Base-by-base conservation (phyloP, 116 monocot genomes). In the Trichopus zeylanicus region DNA sequence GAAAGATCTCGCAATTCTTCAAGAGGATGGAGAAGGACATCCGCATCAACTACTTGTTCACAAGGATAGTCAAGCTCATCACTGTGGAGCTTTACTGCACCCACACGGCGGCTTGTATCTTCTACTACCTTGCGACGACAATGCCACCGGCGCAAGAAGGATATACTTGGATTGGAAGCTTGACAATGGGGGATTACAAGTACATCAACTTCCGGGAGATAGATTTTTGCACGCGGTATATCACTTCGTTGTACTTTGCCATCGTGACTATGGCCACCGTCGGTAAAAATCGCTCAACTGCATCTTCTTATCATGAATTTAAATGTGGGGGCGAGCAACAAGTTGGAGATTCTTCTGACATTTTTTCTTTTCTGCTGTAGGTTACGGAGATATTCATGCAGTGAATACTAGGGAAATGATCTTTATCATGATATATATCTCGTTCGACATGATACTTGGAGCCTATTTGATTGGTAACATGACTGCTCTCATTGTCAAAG, bases 401-500 rank as follows among this genome's bases (percentile, higher is more conserved):
- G 83, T 88, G 35, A 88, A 88, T 63, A 52, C 37, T 2, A 83
- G 83, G 26, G 88, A 88, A 55, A 88, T 88, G 83, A 53, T 79
- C 30, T 88, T 88, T 37, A 76, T 77, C 25, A 79, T 80, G 75
- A 64, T 80, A 21, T 88, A 70, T 20, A 74, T 83, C 46, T 79
- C 87, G 12, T 82, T 88, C 51, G 72, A 79, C 26, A 83, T 88
- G 76, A 62, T 88, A 25, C 52, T 88, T 0, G 67, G 83, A 12
- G 83, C 87, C 1, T 88, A 88, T 63, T 61, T 88, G 56, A 83
- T 88, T 23, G 82, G 87, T 22, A 88, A 88, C 65, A 88, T 88
- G 87, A 88, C 83, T 39, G 87, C 82, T 59, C 25, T 88, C 28
- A 88, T 88, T 7, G 87, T 83, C 15, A 88, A 88, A 58, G 87